These are phyloP conservation scores for Pichia sp. DNA, from an alignment of 1,139 yeast genomes.

Conservation along the genomic window DNA sequence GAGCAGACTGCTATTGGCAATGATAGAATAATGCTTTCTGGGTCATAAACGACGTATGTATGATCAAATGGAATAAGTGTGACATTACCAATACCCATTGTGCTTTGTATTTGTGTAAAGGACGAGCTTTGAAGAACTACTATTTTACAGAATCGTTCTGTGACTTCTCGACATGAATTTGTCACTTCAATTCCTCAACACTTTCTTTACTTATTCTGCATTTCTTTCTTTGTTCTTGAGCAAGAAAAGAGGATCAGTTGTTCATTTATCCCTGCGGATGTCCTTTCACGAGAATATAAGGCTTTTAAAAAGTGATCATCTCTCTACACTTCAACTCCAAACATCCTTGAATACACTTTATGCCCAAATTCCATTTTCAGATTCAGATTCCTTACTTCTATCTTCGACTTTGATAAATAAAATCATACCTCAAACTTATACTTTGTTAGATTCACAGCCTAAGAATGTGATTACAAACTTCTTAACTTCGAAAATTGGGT, in stretches of 20 bases:
- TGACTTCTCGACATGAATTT: neutral
- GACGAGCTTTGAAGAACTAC: no score
- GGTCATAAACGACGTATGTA: constrained; percentile 76
- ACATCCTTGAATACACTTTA: constrained; percentile 10
- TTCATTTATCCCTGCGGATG: no score
- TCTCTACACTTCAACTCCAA: constrained; percentile 10
- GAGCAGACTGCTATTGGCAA: constrained; percentile 64
- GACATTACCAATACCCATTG: neutral
- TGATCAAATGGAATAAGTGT: constrained; percentile 46
- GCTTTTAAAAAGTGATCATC: neutral
- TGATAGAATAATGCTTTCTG: constrained; percentile 51
- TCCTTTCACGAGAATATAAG: neutral
- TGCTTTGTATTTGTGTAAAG: no score
- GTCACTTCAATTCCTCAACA: neutral
- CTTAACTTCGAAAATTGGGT: constrained; percentile 1
- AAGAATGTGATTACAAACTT: constrained; percentile 3
- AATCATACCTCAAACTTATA: constrained; percentile 14
- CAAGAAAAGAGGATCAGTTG: no score
- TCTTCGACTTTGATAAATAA: constrained; percentile 7
- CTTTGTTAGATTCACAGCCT: constrained; percentile 4
- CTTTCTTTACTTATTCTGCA: neutral
- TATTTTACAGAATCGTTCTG: no score
- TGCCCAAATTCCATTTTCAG: constrained; percentile 5
- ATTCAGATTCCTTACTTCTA: constrained; percentile 5
- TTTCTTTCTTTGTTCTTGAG: neutral